Evolutionary conservation across 345 rosid species (phyloP).

Genomic region (Citrus sp.): DNA sequence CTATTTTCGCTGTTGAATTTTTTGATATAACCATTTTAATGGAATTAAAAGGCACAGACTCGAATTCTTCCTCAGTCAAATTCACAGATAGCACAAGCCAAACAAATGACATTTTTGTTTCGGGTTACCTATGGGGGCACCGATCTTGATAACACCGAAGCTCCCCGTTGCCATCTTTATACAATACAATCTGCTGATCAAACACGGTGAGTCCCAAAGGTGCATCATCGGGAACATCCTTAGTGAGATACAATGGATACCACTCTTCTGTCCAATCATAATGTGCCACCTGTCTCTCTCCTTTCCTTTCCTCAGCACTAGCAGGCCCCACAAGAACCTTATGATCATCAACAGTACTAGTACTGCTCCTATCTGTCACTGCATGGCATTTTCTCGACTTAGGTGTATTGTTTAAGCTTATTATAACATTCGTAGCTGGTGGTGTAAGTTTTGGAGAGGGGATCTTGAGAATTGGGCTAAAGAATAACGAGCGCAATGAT

Average conservation of each 20-base stretch:
- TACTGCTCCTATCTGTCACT: constrained; percentile 20
- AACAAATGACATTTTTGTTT: neutral
- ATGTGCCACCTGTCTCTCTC: constrained; percentile 43
- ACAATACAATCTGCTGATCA: constrained; percentile 78
- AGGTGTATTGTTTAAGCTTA: neutral
- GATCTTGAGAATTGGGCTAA: constrained; percentile 8
- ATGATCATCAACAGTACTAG: constrained; percentile 14
- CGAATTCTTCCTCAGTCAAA: neutral
- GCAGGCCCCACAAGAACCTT: constrained; percentile 26
- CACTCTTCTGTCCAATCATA: constrained; percentile 92
- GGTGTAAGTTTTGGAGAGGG: constrained; percentile 8
- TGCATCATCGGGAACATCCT: constrained; percentile 80
- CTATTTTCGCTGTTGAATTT: too few relatives aligned
- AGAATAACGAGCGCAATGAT: constrained; percentile 16
- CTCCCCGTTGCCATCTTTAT: constrained; percentile 62
- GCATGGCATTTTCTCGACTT: constrained; percentile 24
- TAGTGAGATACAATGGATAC: constrained; percentile 84
- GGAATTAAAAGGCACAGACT: neutral
- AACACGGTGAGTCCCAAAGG: constrained; percentile 91
- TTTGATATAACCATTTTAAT: too few relatives aligned
- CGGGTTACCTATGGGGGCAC: constrained; percentile 73
- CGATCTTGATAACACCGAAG: constrained; percentile 78
- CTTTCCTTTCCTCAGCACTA: constrained; percentile 35
- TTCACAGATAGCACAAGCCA: neutral
- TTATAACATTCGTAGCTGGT: neutral